Evolutionary conservation across 2,329 filamentous ascomycete species (phyloP).

Genomic region (Zymoseptoria pseudotritici): DNA sequence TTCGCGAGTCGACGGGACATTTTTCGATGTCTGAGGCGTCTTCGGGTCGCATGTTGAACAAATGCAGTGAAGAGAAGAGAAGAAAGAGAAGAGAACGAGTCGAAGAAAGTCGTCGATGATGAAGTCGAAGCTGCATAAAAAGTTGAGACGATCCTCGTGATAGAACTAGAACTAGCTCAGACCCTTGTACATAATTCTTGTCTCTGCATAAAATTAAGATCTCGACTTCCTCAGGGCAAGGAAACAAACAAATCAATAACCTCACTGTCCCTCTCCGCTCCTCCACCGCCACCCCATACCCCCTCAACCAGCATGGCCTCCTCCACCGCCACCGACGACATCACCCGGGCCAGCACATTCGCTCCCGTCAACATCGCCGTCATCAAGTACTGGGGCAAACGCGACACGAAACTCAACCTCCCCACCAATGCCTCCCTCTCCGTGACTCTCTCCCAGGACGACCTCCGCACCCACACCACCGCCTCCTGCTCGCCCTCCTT

Average conservation of each 20-base stretch:
- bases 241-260: constrained; percentile 2
- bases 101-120: constrained; percentile 1
- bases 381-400: constrained; percentile 86
- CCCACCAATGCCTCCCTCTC: constrained; percentile 90
- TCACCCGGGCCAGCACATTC: constrained; percentile 91
- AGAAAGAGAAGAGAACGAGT: not conserved
- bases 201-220: not conserved
- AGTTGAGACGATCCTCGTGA: not conserved
- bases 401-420: constrained; percentile 65
- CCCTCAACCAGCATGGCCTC: constrained; percentile 28
- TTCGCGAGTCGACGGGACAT: constrained; percentile 87
- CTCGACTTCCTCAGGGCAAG: not conserved
- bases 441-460: constrained; percentile 88
- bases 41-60: constrained; percentile 19
- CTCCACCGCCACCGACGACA: constrained; percentile 30
- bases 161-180: no score
- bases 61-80: not conserved
- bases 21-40: constrained; percentile 36
- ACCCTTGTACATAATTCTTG: not conserved
- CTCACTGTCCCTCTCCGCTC: not conserved
- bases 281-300: not conserved
- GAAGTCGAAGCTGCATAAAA: not conserved
- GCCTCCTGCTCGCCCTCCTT: constrained; percentile 78
- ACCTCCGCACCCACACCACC: constrained; percentile 91
- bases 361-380: constrained; percentile 97